Conservation (phyloP, 768 basidiomycete species). For the Podaxis rugospora region DNA sequence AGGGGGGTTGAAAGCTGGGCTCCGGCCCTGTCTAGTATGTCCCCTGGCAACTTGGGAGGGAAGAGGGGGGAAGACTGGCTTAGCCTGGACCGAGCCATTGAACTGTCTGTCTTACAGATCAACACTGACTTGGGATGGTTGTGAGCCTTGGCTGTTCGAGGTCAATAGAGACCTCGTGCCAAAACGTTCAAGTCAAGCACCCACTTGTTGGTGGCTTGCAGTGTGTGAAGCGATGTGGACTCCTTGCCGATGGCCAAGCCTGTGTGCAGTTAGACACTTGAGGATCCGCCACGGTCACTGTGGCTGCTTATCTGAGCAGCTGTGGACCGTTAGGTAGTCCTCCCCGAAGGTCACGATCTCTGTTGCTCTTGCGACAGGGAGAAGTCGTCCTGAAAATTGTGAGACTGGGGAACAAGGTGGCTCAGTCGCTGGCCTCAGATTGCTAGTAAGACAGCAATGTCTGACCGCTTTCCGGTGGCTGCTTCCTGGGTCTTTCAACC, state of each 20-base stretch:
- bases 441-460: constrained; percentile 15
- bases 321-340: constrained; percentile 31
- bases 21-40: constrained; percentile 17
- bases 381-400: constrained; percentile 35
- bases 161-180: background rate
- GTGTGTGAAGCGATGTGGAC: constrained; percentile 29
- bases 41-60: background rate
- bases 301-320: constrained; percentile 11
- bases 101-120: constrained; percentile 34
- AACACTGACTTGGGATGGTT: background rate
- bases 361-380: constrained; percentile 25
- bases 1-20: constrained; percentile 1
- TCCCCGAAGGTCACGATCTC: constrained; percentile 30
- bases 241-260: constrained; percentile 37
- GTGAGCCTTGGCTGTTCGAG: background rate
- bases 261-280: constrained; percentile 30
- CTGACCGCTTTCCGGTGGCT: constrained; percentile 13
- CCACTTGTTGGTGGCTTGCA: constrained; percentile 21
- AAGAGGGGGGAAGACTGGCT: constrained; percentile 27
- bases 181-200: constrained; percentile 18
- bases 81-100: constrained; percentile 29
- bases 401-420: constrained; percentile 43
- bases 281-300: constrained; percentile 30
- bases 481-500: constrained; percentile 20
- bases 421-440: constrained; percentile 21